These are phyloP conservation scores for Calocera viscosa DNA, from an alignment of 768 basidiomycete genomes.

Conservation along the genomic window DNA sequence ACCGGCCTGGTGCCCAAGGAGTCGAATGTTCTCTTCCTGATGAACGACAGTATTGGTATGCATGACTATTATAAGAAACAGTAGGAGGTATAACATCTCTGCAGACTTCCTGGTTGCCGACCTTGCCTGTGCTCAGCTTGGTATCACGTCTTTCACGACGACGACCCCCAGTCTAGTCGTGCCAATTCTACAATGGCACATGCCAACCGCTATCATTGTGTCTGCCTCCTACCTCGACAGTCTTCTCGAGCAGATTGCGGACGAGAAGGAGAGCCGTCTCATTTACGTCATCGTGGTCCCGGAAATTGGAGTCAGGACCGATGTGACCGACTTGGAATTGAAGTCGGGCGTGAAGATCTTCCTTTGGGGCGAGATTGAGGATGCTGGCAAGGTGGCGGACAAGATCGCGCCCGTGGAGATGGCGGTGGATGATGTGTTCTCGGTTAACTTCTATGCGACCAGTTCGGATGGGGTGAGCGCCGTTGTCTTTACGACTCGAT, in stretches of 20 bases:
- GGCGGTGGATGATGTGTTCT: constrained; percentile 32
- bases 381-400: constrained; percentile 47
- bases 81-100: constrained; percentile 16
- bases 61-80: constrained; percentile 8
- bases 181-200: constrained; percentile 48
- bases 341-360: constrained; percentile 31
- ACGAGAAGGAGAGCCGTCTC: constrained; percentile 36
- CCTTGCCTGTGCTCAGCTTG: constrained; percentile 60
- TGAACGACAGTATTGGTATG: constrained; percentile 69
- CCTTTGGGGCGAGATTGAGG: constrained; percentile 53
- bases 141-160: constrained; percentile 55
- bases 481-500: constrained; percentile 13
- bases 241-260: constrained; percentile 61
- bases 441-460: constrained; percentile 37
- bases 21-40: constrained; percentile 58
- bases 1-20: constrained; percentile 43
- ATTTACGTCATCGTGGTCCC: constrained; percentile 63
- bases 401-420: constrained; percentile 19
- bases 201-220: constrained; percentile 63
- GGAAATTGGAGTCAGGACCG: constrained; percentile 37
- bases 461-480: constrained; percentile 17
- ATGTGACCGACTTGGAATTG: constrained; percentile 40
- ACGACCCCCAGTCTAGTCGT: constrained; percentile 49
- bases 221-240: constrained; percentile 52
- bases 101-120: constrained; percentile 69